Conservation (phyloP, 768 basidiomycete genomes). For the Lyophyllum shimeji region DNA sequence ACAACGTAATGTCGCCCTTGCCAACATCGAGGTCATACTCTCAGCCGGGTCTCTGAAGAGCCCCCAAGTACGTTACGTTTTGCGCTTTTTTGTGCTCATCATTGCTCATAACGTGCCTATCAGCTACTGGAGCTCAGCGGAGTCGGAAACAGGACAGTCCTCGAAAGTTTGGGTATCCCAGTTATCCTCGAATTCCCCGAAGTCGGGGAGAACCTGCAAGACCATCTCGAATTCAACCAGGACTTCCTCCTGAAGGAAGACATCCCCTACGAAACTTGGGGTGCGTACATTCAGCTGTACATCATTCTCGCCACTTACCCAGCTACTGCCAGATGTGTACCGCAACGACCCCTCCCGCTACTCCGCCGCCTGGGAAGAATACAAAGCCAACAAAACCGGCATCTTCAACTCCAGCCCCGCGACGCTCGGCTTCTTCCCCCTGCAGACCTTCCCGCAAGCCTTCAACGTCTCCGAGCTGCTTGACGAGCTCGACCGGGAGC, state of each 20-base stretch:
- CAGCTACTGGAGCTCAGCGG: slow-evolving; percentile 47
- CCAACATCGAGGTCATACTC: slow-evolving; percentile 49
- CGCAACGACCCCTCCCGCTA: slow-evolving; percentile 14
- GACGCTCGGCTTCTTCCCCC: slow-evolving; percentile 12
- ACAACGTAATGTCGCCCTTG: slow-evolving; percentile 30
- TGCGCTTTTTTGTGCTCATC: not conserved
- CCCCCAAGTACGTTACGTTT: slow-evolving; percentile 3
- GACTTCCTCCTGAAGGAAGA: slow-evolving; percentile 16
- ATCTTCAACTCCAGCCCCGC: slow-evolving; percentile 11
- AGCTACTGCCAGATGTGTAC: slow-evolving; percentile 8
- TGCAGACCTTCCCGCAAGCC: slow-evolving; percentile 15
- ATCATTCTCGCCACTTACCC: not conserved
- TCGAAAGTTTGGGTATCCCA: slow-evolving; percentile 21
- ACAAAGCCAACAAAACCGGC: slow-evolving; percentile 11
- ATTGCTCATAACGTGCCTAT: slow-evolving; percentile 18
- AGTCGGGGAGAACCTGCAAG: slow-evolving; percentile 13
- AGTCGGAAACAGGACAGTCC: slow-evolving; percentile 40
- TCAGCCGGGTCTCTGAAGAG: slow-evolving; percentile 29
- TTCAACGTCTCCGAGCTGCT: slow-evolving; percentile 14
- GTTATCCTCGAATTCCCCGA: slow-evolving; percentile 11
- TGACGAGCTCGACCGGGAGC: slow-evolving; percentile 9
- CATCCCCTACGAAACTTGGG: slow-evolving; percentile 12
- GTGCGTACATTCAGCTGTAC: not conserved
- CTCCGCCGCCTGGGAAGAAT: slow-evolving; percentile 8
- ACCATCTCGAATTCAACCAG: slow-evolving; percentile 12